These are phyloP conservation scores for Gautieria morchelliformis DNA, from an alignment of 768 basidiomycete genomes.

Conservation along the genomic window DNA sequence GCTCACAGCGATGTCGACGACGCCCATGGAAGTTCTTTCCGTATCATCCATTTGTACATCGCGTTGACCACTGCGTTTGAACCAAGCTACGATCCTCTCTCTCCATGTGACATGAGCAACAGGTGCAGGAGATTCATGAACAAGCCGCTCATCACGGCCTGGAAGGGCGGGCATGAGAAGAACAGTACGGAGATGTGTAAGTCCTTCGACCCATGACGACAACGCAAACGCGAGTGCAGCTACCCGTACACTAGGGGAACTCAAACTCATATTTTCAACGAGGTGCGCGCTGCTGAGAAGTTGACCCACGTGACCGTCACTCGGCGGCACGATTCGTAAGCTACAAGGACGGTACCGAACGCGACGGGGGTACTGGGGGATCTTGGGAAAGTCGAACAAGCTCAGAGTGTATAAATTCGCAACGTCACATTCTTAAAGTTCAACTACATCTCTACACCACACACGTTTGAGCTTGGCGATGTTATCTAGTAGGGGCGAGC, in stretches of 20 bases:
- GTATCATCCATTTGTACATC: slow-evolving; percentile 11
- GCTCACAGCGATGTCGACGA: slow-evolving; percentile 8
- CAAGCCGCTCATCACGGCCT: not conserved
- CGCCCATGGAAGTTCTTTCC: slow-evolving; percentile 9
- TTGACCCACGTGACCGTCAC: too few relatives aligned
- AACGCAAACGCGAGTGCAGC: slow-evolving; percentile 12
- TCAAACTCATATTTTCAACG: not conserved
- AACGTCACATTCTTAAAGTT: not conserved
- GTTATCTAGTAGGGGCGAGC: slow-evolving; percentile 43
- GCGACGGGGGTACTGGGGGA: too few relatives aligned
- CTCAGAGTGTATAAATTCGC: too few relatives aligned
- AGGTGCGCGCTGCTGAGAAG: too few relatives aligned
- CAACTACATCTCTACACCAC: not conserved
- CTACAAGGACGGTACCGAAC: too few relatives aligned
- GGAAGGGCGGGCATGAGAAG: slow-evolving; percentile 7
- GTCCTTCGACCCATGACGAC: slow-evolving; percentile 16
- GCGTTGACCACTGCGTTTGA: slow-evolving; percentile 3
- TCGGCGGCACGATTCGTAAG: too few relatives aligned
- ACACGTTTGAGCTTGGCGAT: not conserved
- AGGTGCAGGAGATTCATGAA: not conserved
- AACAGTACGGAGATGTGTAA: slow-evolving; percentile 11
- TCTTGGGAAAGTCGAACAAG: not conserved
- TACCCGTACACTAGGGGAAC: not conserved
- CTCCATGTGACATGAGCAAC: slow-evolving; percentile 1
- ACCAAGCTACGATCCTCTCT: slow-evolving; percentile 1